Evolutionary conservation across 1,139 yeast species (phyloP).

Genomic region (Lodderomyces pseudojiufengensis): DNA sequence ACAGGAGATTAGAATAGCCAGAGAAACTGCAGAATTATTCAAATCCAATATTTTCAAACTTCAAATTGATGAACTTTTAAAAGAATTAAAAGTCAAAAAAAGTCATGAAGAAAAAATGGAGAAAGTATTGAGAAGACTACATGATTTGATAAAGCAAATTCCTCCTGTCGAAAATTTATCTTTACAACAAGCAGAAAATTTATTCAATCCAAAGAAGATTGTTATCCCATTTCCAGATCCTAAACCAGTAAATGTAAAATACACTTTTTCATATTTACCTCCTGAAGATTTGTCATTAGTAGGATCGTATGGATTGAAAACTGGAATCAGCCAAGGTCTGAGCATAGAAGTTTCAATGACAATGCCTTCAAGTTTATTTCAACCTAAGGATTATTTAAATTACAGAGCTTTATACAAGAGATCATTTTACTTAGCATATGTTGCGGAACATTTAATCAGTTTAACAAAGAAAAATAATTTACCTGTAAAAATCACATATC

Average conservation of each 20-base stretch:
- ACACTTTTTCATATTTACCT: constrained; percentile 63
- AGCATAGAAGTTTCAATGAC: constrained; percentile 75
- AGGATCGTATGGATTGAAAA: constrained; percentile 86
- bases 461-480: constrained; percentile 51
- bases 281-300: constrained; percentile 78
- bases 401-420: constrained; percentile 88
- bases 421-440: constrained; percentile 77
- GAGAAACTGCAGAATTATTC: constrained; percentile 91
- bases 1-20: constrained; percentile 84
- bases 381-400: constrained; percentile 84
- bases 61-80: constrained; percentile 85
- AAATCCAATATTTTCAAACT: constrained; percentile 91
- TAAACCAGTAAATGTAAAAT: constrained; percentile 66
- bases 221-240: constrained; percentile 89
- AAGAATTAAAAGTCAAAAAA: constrained; percentile 74
- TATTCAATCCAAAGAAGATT: constrained; percentile 47
- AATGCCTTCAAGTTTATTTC: constrained; percentile 75
- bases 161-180: constrained; percentile 52
- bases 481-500: constrained; percentile 53
- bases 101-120: constrained; percentile 64
- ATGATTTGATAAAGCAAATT: constrained; percentile 62
- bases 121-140: constrained; percentile 71
- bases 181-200: constrained; percentile 49
- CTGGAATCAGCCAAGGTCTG: constrained; percentile 59
- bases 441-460: constrained; percentile 61